Evolutionary conservation across 495 filamentous ascomycete species (phyloP), one percentile per base, ranked within the genome.

Genomic region (Halenospora varia): DNA sequence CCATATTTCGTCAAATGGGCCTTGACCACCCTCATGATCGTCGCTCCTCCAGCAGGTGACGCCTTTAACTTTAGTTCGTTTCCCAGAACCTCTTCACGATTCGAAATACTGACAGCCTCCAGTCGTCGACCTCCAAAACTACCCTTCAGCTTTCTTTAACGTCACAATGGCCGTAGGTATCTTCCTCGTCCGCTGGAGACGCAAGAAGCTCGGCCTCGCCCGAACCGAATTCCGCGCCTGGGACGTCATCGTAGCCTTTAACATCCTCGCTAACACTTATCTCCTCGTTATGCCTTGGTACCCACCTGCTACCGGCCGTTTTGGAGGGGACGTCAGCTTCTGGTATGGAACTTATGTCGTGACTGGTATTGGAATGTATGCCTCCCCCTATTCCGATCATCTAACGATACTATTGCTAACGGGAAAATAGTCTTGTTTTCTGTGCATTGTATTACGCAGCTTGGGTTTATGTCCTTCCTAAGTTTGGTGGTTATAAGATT

Each of bases 321-420:
- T 71, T 41, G 81, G 77, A 0, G 83, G 84, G 0, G 76, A 82
- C 55, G 82, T 87, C 1, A 84, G 77, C 48, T 87, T 88, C 61
- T 87, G 83, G 82, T 87, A 87, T 56, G 83, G 73, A 2, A 86
- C 83, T 4, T 86, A 87, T 55, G 70, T 74, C 19, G 82, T 80
- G 2, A 73, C 75, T 10, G 81, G 82, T 1, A 71, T 86, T 39
- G 80, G 66, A 19, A 73, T 83, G 79, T 83, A 65, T 73, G 79
- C 78, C 45, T 6, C 39, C 13, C 9, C 40, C 24, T 29, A 18
- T 41, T 13, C 39, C 3, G 24, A 35, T 56, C 23, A 10, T 44
- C 18, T 10, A 4, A n/a, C 8, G 15, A 4, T n/a, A 17, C 20
- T 23, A 1, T 25, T 23, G 49, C 48, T 20, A 26, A 51, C 19